Percentiles rank a stretch among this genome's conserved stretches.
These are phyloP conservation scores for Schoenoplectus triqueter DNA, from an alignment of 202 grass and related monocot species.

Conservation along the genomic window DNA sequence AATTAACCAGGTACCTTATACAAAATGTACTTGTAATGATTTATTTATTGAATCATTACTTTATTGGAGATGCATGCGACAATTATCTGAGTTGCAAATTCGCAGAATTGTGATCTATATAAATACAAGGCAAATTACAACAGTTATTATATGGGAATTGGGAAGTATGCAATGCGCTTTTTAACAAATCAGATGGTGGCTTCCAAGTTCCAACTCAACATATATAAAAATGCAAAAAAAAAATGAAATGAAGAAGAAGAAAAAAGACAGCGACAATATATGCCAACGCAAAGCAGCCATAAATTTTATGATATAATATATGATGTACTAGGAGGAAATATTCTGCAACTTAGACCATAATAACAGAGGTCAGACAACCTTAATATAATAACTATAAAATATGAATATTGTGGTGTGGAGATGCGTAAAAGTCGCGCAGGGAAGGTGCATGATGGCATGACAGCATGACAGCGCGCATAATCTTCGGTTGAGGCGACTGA, in stretches of 20 bases:
- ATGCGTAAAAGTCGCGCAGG: constrained; percentile 25
- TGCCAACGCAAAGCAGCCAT: background rate
- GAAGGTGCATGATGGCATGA: constrained; percentile 5
- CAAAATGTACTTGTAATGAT: too few species aligned
- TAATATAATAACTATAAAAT: constrained; percentile 1
- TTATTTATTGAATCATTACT: too few species aligned
- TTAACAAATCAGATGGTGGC: background rate
- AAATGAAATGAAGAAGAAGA: background rate
- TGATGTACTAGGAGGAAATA: constrained; percentile 27
- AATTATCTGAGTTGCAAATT: too few species aligned
- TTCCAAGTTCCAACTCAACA: background rate
- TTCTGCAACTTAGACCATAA: constrained; percentile 31
- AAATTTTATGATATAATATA: background rate
- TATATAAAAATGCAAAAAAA: background rate
- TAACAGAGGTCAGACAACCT: background rate
- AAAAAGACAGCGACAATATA: background rate
- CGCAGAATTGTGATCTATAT: too few species aligned
- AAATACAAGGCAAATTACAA: too few species aligned
- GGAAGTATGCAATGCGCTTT: too few species aligned
- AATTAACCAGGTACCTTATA: too few species aligned
- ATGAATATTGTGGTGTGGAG: background rate
- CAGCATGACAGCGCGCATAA: constrained; percentile 33
- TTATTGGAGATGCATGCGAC: too few species aligned
- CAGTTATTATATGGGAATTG: too few species aligned
- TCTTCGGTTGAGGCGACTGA: constrained; percentile 21